phyloP scores from a whole-genome alignment of 2,329 filamentous ascomycete species.

The Colletotrichum chrysophilum region DNA sequence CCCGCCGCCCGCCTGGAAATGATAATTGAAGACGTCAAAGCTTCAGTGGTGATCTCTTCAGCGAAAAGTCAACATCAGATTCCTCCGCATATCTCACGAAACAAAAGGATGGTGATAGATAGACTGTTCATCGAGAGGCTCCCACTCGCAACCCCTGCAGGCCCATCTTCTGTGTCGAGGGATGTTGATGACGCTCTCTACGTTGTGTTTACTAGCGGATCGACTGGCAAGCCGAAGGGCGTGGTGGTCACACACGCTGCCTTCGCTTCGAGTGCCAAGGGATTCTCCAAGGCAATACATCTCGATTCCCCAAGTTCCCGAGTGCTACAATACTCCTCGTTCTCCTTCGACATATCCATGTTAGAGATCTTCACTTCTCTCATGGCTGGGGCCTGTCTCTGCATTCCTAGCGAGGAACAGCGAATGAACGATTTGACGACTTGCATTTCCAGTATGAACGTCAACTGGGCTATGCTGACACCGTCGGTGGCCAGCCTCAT shows the following conservation, averaged over 20 bases:
- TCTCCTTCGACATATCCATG: constrained; percentile 47
- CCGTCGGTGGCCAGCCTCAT: constrained; percentile 14
- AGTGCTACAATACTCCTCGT: constrained; percentile 43
- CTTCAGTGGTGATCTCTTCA: neutral
- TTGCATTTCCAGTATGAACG: neutral
- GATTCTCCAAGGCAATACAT: neutral
- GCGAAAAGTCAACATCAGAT: neutral
- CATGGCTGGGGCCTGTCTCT: constrained; percentile 39
- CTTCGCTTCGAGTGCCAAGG: neutral
- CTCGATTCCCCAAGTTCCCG: neutral
- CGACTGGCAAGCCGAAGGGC: constrained; percentile 15
- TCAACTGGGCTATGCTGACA: constrained; percentile 19
- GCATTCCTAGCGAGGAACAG: constrained; percentile 39
- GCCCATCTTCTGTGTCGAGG: neutral
- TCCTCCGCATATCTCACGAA: neutral
- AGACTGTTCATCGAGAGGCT: neutral
- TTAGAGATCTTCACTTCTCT: constrained; percentile 40
- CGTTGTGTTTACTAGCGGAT: constrained; percentile 7
- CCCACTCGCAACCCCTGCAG: fast-evolving
- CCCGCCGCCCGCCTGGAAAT: neutral
- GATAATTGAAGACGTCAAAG: constrained; percentile 1
- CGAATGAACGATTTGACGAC: constrained; percentile 33
- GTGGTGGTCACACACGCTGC: neutral
- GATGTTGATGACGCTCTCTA: neutral
- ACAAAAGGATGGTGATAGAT: neutral